These are phyloP conservation scores for Wickerhamiella kurtzmanii DNA, from an alignment of 805 yeast species.

Conservation along the genomic window DNA sequence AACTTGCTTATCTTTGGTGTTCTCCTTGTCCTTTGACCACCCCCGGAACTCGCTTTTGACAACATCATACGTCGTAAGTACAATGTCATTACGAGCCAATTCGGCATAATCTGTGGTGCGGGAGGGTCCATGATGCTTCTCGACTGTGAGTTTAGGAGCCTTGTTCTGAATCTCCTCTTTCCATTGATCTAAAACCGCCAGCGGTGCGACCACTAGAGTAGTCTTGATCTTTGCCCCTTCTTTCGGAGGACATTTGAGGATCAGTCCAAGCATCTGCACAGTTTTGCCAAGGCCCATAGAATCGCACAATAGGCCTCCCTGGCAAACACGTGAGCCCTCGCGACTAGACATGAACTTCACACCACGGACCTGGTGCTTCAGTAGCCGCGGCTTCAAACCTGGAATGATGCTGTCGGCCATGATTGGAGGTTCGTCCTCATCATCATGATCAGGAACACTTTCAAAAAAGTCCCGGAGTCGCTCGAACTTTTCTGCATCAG, in stretches of 20 bases:
- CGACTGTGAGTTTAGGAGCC: slow-evolving; percentile 26
- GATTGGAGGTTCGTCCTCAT: too few relatives aligned
- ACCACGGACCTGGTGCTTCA: slow-evolving; percentile 34
- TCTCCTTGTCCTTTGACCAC: not conserved
- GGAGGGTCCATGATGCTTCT: slow-evolving; percentile 25
- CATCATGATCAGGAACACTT: too few relatives aligned
- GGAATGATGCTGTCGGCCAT: too few relatives aligned
- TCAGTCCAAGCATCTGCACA: slow-evolving; percentile 58
- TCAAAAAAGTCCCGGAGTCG: too few relatives aligned
- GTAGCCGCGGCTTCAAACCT: too few relatives aligned
- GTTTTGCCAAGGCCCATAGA: slow-evolving; percentile 90
- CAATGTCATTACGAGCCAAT: slow-evolving; percentile 24
- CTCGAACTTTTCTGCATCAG: too few relatives aligned
- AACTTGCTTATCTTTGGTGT: slow-evolving; percentile 11
- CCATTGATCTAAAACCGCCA: slow-evolving; percentile 34
- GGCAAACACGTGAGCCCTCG: slow-evolving; percentile 24
- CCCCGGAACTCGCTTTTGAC: slow-evolving; percentile 20
- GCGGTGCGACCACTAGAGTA: slow-evolving; percentile 33
- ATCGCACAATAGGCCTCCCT: slow-evolving; percentile 63
- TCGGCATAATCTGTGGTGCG: slow-evolving; percentile 15
- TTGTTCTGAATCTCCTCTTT: slow-evolving; percentile 26
- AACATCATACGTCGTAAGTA: slow-evolving; percentile 26
- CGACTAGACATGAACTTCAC: slow-evolving; percentile 30
- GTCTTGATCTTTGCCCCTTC: slow-evolving; percentile 10
- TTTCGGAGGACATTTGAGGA: slow-evolving; percentile 29